Base-by-base conservation (phyloP, 306 rosid genomes). In the Ormosia emarginata region DNA sequence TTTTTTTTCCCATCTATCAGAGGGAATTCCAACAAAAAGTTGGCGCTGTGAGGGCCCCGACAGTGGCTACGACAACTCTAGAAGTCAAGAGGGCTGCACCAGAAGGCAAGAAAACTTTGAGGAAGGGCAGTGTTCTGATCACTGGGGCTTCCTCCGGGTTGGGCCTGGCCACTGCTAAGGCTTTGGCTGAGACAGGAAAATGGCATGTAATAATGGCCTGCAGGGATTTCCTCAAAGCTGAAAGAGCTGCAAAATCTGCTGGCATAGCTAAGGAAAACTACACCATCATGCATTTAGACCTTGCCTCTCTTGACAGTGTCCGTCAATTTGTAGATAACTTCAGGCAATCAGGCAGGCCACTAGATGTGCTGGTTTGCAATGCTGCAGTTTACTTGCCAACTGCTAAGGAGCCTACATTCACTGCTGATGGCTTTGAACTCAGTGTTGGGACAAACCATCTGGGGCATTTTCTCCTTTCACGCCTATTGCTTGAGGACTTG, bases 131-230 rank as follows among this genome's bases (percentile, higher is more conserved):
- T 80, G 98, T 92, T n/a, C 83, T 94, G 50, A 14, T 94, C 66
- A 94, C 98, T 32, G 97, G 98, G 2, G 97, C 97, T 75, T 94
- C 97, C 43, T 94, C 97, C 18, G 98, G 98, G 5, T 84, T 94
- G 6, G 98, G 98, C 67, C 85, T 92, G 14, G 98, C 98, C 57
- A 87, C 98, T 40, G 98, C 98, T 29, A 94, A 92, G 88, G 90
- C 95, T 29, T 77, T 94, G 77, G 98, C 97, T 4, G 97, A 94
- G 78, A 88, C 95, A 4, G 97, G 98, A 69, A 92, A 94, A 82
- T 94, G 98, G 98, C 91, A 94, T 58, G 88, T 94, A 5, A 94
- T 90, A 81, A 90, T 94, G 98, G 98, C 98, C 12, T 94, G 98
- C 87, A 89, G 98, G 86, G 97, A 94, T 83, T 94, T 90, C 84